Evolutionary conservation across 768 basidiomycete genomes (phyloP).

Genomic region (Lactarius hatsudake): DNA sequence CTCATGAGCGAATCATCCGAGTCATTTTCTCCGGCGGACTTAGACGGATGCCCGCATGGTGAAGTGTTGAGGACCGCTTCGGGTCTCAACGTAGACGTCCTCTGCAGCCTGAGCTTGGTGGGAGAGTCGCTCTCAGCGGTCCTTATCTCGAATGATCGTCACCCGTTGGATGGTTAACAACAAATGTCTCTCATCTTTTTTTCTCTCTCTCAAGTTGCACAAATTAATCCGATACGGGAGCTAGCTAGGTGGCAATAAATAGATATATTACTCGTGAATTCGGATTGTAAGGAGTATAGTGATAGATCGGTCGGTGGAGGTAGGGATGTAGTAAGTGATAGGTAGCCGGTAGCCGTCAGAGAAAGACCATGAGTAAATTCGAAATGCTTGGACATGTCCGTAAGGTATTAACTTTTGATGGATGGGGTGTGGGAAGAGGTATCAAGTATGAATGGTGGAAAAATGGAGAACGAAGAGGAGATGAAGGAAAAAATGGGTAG

Average conservation of each 20-base stretch:
- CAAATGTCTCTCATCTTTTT: too few relatives aligned
- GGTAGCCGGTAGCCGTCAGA: background rate
- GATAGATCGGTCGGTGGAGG: background rate
- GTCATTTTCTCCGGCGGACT: too few relatives aligned
- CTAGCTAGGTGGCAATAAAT: background rate
- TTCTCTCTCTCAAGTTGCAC: background rate
- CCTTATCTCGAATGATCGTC: too few relatives aligned
- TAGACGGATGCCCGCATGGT: too few relatives aligned
- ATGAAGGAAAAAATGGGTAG: too few relatives aligned
- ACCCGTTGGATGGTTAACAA: too few relatives aligned
- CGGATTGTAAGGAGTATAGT: background rate
- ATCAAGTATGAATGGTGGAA: too few relatives aligned
- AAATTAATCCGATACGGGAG: background rate
- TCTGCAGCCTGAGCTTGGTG: rapidly evolving
- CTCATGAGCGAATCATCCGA: background rate
- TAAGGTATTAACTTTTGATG: background rate
- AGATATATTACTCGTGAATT: background rate
- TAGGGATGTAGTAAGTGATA: background rate
- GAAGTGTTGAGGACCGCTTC: too few relatives aligned
- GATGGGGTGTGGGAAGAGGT: too few relatives aligned
- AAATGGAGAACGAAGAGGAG: too few relatives aligned
- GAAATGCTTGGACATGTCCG: background rate
- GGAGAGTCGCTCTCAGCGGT: too few relatives aligned
- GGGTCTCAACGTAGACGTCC: too few relatives aligned
- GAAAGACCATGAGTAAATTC: background rate